Evolutionary conservation across 805 yeast species (phyloP).

Genomic region (Saturnispora diversa): DNA sequence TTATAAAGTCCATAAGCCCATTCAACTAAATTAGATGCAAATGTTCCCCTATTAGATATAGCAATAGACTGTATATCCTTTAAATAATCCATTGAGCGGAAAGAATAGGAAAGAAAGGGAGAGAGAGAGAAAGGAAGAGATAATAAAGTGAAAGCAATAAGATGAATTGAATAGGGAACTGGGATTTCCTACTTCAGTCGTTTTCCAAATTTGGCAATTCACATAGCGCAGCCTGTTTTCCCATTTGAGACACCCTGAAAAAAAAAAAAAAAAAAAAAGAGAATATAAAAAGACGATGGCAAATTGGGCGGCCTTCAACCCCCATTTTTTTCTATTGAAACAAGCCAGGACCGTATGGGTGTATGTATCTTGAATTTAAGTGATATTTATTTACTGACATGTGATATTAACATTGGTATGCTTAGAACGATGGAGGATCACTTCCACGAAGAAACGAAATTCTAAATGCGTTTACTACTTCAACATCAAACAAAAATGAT

Average conservation of each 20-base stretch:
- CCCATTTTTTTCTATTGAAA: too few species aligned
- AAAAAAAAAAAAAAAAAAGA: too few species aligned
- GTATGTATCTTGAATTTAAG: too few species aligned
- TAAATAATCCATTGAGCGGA: conserved; percentile 1
- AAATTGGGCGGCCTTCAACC: too few species aligned
- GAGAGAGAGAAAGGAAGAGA: neutral
- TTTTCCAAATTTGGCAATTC: too few species aligned
- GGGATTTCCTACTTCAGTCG: too few species aligned
- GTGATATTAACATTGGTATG: too few species aligned
- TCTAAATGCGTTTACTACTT: conserved; percentile 15
- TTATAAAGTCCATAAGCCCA: conserved; percentile 11
- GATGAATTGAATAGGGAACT: too few species aligned
- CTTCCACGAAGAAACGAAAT: conserved; percentile 53
- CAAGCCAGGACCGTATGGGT: too few species aligned
- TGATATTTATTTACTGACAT: conserved; percentile 1
- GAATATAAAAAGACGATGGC: too few species aligned
- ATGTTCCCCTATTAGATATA: conserved; percentile 6
- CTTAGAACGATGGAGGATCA: conserved; percentile 73
- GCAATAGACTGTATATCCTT: neutral
- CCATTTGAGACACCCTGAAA: too few species aligned
- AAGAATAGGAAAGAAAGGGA: neutral
- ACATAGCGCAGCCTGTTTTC: too few species aligned
- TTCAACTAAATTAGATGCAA: conserved; percentile 4
- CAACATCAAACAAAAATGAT: neutral
- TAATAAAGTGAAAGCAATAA: neutral